Evolutionary conservation across 176 grass and related monocot genomes (phyloP).

Genomic region (Eragrostis curvula): DNA sequence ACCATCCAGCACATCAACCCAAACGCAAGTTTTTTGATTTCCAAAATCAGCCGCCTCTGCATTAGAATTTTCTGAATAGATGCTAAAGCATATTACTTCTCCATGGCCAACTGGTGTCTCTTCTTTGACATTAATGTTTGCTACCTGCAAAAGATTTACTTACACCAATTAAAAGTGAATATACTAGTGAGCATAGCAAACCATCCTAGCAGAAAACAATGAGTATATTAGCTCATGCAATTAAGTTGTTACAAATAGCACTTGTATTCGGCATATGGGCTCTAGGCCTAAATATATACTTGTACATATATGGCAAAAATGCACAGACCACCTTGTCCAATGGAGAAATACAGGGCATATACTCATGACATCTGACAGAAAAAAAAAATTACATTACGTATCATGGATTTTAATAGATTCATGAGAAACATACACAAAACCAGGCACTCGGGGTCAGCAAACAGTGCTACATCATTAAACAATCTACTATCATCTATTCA

Average conservation of each 20-base stretch:
- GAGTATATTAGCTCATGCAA: constrained; percentile 14
- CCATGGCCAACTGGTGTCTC: constrained; percentile 86
- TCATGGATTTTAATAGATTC: constrained; percentile 11
- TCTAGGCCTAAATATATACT: background rate
- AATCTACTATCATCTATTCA: constrained; percentile 23
- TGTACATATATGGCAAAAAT: background rate
- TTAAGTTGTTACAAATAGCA: constrained; percentile 3
- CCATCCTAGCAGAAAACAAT: constrained; percentile 18
- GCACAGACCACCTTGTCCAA: background rate
- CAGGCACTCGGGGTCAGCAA: background rate
- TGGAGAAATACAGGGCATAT: background rate
- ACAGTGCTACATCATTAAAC: constrained; percentile 2
- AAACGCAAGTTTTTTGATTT: constrained; percentile 87
- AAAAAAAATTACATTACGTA: background rate
- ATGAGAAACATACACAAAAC: constrained; percentile 8
- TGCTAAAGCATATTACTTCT: constrained; percentile 89
- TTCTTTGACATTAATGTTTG: constrained; percentile 72
- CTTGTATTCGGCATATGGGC: background rate
- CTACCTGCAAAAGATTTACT: constrained; percentile 59
- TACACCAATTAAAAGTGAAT: constrained; percentile 23
- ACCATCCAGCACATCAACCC: constrained; percentile 94
- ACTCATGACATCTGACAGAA: background rate
- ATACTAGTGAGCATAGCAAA: background rate
- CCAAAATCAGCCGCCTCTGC: constrained; percentile 71
- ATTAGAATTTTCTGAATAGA: constrained; percentile 66